Percentiles rank a stretch among this genome's conserved stretches.
These are phyloP conservation scores for Fonsecaea erecta DNA, from an alignment of 2,329 filamentous ascomycete species.

Conservation along the genomic window DNA sequence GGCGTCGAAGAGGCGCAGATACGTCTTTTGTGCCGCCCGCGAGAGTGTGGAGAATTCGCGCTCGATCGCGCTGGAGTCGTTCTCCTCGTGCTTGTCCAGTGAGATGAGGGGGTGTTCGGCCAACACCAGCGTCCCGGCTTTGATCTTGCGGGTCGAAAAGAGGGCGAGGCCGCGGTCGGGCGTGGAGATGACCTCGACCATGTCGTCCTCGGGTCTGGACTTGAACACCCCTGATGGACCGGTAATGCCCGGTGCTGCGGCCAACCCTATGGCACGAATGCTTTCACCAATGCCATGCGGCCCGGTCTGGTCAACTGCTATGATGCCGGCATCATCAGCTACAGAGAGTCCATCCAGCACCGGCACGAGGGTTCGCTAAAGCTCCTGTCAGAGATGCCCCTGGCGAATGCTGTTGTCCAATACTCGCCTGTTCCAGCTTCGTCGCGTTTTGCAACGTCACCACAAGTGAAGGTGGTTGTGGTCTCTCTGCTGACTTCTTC, in stretches of 20 bases:
- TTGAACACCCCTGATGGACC: conserved; percentile 51
- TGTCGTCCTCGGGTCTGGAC: conserved; percentile 60
- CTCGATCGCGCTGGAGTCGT: conserved; percentile 20
- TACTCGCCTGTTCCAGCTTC: not conserved
- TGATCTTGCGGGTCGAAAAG: conserved; percentile 33
- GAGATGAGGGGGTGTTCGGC: conserved; percentile 31
- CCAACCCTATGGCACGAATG: too few species aligned
- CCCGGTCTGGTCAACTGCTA: not conserved
- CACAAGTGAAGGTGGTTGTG: not conserved
- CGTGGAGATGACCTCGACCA: conserved; percentile 47
- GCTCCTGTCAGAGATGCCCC: not conserved
- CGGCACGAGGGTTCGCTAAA: not conserved
- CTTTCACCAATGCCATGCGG: not conserved
- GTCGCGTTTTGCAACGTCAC: not conserved
- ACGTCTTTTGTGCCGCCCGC: conserved; percentile 21
- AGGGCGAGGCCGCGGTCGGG: conserved; percentile 33
- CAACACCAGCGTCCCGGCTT: conserved; percentile 33
- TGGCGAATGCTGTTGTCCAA: not conserved
- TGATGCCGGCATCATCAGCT: not conserved
- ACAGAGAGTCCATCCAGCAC: not conserved
- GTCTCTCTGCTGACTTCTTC: not conserved
- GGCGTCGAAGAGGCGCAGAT: conserved; percentile 32
- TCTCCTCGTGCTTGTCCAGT: conserved; percentile 30
- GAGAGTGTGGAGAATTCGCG: conserved; percentile 23
- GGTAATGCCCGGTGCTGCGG: not conserved